These are phyloP conservation scores for Globisporangium nodosum DNA, from an alignment of 352 stramenopile species.

Conservation along the genomic window DNA sequence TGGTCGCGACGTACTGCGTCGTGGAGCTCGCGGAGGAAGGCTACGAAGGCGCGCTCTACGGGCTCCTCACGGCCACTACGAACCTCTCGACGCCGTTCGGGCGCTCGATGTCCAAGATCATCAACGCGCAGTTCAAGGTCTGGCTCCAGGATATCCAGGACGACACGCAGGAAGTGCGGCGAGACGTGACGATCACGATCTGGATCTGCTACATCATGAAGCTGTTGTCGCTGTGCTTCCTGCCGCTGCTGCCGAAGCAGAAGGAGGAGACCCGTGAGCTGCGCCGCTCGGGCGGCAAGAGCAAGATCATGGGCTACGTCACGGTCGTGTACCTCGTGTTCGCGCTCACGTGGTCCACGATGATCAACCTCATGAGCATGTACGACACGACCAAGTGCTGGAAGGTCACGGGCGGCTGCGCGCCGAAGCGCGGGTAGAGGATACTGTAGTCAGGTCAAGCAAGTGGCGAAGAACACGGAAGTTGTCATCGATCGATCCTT, in stretches of 20 bases:
- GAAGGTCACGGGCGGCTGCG: constrained; percentile 55
- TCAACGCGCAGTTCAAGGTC: constrained; percentile 46
- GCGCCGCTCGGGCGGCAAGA: constrained; percentile 29
- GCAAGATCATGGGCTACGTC: constrained; percentile 25
- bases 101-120: constrained; percentile 41
- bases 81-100: constrained; percentile 46
- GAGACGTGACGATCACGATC: constrained; percentile 52
- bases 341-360: constrained; percentile 35
- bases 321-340: constrained; percentile 32
- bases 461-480: background rate
- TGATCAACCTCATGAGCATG: constrained; percentile 54
- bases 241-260: constrained; percentile 43
- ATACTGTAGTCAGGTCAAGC: background rate
- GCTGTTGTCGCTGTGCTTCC: constrained; percentile 38
- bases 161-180: constrained; percentile 39
- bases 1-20: constrained; percentile 49
- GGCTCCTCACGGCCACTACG: constrained; percentile 40
- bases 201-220: constrained; percentile 53
- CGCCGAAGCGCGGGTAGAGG: constrained; percentile 12
- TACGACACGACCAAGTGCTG: constrained; percentile 54
- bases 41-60: constrained; percentile 49
- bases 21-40: constrained; percentile 53
- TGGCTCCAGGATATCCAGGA: constrained; percentile 42
- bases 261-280: constrained; percentile 31
- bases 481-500: background rate